These are phyloP conservation scores for Mariannaea sp. DNA, from an alignment of 2,329 filamentous ascomycete species.

Conservation along the genomic window DNA sequence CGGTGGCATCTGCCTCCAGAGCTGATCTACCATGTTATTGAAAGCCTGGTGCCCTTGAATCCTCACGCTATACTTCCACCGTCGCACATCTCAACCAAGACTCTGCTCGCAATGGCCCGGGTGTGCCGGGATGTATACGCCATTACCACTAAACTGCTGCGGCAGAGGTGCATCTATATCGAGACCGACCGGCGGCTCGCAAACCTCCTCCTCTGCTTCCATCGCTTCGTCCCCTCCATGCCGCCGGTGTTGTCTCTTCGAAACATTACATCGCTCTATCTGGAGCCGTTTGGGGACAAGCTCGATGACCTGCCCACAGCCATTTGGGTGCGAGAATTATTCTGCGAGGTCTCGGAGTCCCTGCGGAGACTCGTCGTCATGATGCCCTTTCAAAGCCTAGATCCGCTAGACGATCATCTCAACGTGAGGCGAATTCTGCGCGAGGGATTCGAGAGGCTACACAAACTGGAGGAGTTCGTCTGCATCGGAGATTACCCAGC, in stretches of 20 bases:
- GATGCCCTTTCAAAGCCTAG: conserved; percentile 52
- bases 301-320: conserved; percentile 49
- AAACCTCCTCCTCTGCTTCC: conserved; percentile 42
- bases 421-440: conserved; percentile 47
- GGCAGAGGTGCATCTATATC: conserved; percentile 51
- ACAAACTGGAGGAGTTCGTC: conserved; percentile 53
- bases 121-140: conserved; percentile 50
- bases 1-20: conserved; percentile 40
- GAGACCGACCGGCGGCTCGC: conserved; percentile 45
- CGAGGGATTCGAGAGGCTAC: conserved; percentile 51
- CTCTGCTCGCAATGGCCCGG: conserved; percentile 50
- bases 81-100: conserved; percentile 47
- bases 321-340: conserved; percentile 47
- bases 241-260: conserved; percentile 38
- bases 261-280: conserved; percentile 48
- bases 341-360: conserved; percentile 46
- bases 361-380: conserved; percentile 53
- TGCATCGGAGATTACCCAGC: conserved; percentile 53
- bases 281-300: conserved; percentile 44
- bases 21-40: conserved; percentile 44
- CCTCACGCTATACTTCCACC: conserved; percentile 41
- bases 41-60: conserved; percentile 43
- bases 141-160: conserved; percentile 49
- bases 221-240: conserved; percentile 38
- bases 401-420: conserved; percentile 49